Evolutionary conservation across 768 basidiomycete genomes (phyloP), one percentile per base, ranked within the genome.

Genomic region (Daedaleopsis sinensis): DNA sequence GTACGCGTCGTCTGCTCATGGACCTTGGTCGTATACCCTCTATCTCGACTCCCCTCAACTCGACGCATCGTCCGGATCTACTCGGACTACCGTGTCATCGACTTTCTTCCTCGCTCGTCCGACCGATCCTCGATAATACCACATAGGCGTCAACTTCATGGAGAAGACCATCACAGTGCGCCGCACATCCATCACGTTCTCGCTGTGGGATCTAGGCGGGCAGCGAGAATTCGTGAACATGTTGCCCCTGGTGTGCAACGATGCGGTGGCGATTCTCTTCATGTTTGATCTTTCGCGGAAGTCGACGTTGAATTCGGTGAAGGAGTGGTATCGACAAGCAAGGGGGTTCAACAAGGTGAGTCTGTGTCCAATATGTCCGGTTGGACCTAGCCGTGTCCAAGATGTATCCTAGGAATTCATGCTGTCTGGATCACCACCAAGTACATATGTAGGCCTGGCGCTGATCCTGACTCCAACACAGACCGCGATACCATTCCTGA

Each of bases 271-370:
- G 43, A 96, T 99, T 71, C 82, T 99, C 50, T 99, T 98, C 87
- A 98, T 98, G 97, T 99, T 99, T 73, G 97, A 99, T 79, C 84
- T 99, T 49, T 94, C 94, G 61, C 88, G 97, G 67, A 98, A 98
- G 77, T 93, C 93, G 62, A 99, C 97, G 46, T 77, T 99, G 64
- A 98, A 98, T 77, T 96, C 94, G 59, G 94, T 99, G 69, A 98
- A 98, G 78, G 97, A 99, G 77, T 99, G 97, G 97, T 99, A 98
- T 82, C 85, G 97, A 69, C 97, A 99, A 78, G 95, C 96, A 55
- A 84, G 97, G 70, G 97, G 97, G 21, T 99, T 99, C 79, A 98
- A 98, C 80, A 98, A 98, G 84, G 96, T 95, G 60, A 54, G 83
- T 74, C 21, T 15, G 18, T 23, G 21, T 16, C 21, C 9, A 15